Base-by-base conservation (phyloP, 225 moss, liverwort and hornwort species). In the Lunularia cruciata region DNA sequence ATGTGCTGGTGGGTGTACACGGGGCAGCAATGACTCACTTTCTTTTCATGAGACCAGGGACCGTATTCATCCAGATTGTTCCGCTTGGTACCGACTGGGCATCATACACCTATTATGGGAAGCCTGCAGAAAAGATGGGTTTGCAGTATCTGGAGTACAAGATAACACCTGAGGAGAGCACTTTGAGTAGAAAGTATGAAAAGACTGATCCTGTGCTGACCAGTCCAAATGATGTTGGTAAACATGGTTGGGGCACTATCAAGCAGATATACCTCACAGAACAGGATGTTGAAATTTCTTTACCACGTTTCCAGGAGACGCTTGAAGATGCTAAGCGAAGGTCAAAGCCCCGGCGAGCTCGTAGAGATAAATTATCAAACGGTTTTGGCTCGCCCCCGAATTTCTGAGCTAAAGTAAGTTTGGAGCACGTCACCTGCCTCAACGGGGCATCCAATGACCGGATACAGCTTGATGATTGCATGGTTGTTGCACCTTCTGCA, bases 1-100 rank as follows among this genome's bases (percentile, higher is more conserved):
- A 98, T 57, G 93, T 98, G n/a, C 34, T 98, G 33, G 72, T 98
- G 19, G 96, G 96, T 1, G 96, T 98, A 30, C 96, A 98, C 67
- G 96, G 96, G 3, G 96, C 96, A 0, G 96, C 96, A 37, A 71
- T 98, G 89, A 90, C 96, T 2, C 96, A 98, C 69, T 84, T 98
- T 63, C 28, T 98, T 55, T 98, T 98, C 85, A 84, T 98, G 96
- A 83, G 86, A 0, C 93, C 90, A 0, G 87, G 86, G 46, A 72
- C 83, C 4, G 89, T 91, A 32, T 88, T 98, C 71, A 83, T 98
- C 65, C 92, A 93, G 75, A 75, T 98, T 2, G 74, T 98, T 32
- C 93, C 96, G 2, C 65, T 98, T 1, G 96, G 96, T 0, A 89
- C 90, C 0, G 87, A 98, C 58, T 93, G 92, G 96, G 89, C 96